phyloP scores from a whole-genome alignment of 768 basidiomycete genomes.

The Boletus reticulatus region DNA sequence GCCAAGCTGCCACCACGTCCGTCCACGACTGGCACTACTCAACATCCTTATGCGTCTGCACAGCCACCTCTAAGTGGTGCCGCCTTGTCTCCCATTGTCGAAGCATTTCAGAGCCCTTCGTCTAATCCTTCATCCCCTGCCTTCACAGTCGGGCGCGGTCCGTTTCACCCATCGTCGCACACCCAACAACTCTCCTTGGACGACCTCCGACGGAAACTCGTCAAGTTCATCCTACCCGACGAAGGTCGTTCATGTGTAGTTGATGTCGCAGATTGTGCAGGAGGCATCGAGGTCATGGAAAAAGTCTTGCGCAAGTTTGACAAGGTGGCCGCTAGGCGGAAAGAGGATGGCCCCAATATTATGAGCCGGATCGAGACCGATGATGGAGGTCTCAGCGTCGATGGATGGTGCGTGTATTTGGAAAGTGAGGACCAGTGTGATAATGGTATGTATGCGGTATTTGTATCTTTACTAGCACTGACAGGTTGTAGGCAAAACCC shows the following conservation, averaged over 20 bases:
- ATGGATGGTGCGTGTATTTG: constrained; percentile 87
- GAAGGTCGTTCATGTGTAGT: constrained; percentile 77
- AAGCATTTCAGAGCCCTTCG: constrained; percentile 44
- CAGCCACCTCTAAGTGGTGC: constrained; percentile 40
- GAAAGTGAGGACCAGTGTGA: constrained; percentile 55
- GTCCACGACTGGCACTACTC: constrained; percentile 39
- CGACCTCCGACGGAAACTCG: constrained; percentile 76
- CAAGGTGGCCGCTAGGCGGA: constrained; percentile 48
- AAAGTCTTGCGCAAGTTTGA: constrained; percentile 89
- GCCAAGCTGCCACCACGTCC: constrained; percentile 46
- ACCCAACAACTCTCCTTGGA: constrained; percentile 56
- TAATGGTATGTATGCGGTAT: constrained; percentile 39
- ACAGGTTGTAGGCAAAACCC: constrained; percentile 53
- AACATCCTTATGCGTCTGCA: constrained; percentile 61
- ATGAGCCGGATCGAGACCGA: constrained; percentile 61
- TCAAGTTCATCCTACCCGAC: constrained; percentile 87
- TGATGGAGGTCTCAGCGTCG: constrained; percentile 75
- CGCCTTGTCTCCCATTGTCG: constrained; percentile 72
- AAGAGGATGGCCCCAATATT: constrained; percentile 43
- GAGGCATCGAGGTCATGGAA: constrained; percentile 84
- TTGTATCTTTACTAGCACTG: not conserved
- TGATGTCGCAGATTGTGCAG: constrained; percentile 75
- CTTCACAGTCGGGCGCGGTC: constrained; percentile 59
- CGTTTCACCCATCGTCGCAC: constrained; percentile 49
- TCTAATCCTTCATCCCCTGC: constrained; percentile 49